Percentiles rank a stretch among this genome's conserved stretches.
Evolutionary conservation across 345 rosid species (phyloP).

Genomic region (Citrus australasica): DNA sequence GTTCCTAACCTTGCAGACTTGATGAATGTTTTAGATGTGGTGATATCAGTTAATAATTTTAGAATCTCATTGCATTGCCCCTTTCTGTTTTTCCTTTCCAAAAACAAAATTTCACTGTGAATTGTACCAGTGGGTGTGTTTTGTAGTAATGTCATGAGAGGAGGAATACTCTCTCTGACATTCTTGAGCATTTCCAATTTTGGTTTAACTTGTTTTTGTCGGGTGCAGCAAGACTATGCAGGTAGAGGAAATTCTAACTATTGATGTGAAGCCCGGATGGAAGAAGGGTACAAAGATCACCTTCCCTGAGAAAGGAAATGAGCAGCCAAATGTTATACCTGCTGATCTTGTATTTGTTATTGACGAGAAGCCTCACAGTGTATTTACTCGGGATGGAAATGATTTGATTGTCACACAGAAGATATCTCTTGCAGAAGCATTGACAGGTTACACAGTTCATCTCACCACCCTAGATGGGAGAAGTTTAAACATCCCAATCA

Average conservation of each 20-base stretch:
- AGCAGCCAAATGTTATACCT: constrained; percentile 36
- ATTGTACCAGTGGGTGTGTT: too few relatives aligned
- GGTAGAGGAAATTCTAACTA: constrained; percentile 40
- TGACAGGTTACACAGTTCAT: constrained; percentile 50
- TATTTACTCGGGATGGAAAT: constrained; percentile 57
- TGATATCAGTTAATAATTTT: not conserved
- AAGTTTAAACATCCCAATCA: constrained; percentile 37
- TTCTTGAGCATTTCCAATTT: not conserved
- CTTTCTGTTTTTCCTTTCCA: too few relatives aligned
- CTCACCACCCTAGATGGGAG: constrained; percentile 58
- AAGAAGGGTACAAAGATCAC: constrained; percentile 58
- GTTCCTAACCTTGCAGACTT: not conserved
- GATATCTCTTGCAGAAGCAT: constrained; percentile 54
- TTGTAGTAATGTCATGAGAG: not conserved
- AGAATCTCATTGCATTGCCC: not conserved
- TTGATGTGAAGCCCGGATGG: constrained; percentile 54
- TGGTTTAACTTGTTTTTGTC: not conserved
- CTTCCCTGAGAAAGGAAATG: constrained; percentile 49
- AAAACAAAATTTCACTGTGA: too few relatives aligned
- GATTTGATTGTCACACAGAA: constrained; percentile 43
- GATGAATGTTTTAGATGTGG: not conserved
- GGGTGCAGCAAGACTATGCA: constrained; percentile 33
- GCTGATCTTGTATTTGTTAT: constrained; percentile 53
- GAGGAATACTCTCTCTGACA: not conserved
- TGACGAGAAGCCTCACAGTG: constrained; percentile 59